Evolutionary conservation across 169 alveolate genomes (phyloP), one percentile per base, ranked within the genome.

Genomic region (Theileria parva): DNA sequence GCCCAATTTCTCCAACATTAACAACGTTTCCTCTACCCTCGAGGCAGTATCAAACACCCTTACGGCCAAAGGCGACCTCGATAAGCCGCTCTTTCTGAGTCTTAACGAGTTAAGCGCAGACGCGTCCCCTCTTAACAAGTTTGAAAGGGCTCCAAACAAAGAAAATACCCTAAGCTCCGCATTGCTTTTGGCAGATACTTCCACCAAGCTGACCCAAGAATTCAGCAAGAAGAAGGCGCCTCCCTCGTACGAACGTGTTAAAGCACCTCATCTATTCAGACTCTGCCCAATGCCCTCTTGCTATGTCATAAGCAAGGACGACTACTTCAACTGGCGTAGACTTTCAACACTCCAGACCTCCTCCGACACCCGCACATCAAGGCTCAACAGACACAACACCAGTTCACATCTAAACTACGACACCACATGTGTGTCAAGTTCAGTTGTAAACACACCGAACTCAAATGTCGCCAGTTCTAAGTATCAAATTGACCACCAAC

Each of bases 201-300:
- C 67, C 23, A 34, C 27, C 27, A 59, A 66, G 44, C 25, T 19
- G 34, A 68, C 6, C 25, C 76, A 72, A 17, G 79, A 72, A n/a
- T 9, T 57, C 19, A 21, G 4, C 27, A 72, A 51, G 32, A 72
- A 72, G 74, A 57, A 50, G 9, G 60, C 19, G 30, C 79, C 68
- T 15, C 79, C 79, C 21, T 21, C 44, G 2, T 59, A 59, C 17
- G 61, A 75, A 11, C 1, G 50, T 7, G 32, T 32, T 17, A 30
- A 55, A 23, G 71, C 69, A 15, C 79, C 75, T 21, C 23, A 30
- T n/a, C 34, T 72, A 7, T 66, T 66, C n/a, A 65, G 27, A 7
- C 21, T 39, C 61, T 59, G 71, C 15, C 65, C 86, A 0, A 70
- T 78, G 68, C 63, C 86, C n/a, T 48, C 81, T 0, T 83, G 89